Percentiles rank a stretch among this genome's conserved stretches.
phyloP scores from a whole-genome alignment of 1,284 basidiomycete genomes.

The Fistulinella cinereoalba region DNA sequence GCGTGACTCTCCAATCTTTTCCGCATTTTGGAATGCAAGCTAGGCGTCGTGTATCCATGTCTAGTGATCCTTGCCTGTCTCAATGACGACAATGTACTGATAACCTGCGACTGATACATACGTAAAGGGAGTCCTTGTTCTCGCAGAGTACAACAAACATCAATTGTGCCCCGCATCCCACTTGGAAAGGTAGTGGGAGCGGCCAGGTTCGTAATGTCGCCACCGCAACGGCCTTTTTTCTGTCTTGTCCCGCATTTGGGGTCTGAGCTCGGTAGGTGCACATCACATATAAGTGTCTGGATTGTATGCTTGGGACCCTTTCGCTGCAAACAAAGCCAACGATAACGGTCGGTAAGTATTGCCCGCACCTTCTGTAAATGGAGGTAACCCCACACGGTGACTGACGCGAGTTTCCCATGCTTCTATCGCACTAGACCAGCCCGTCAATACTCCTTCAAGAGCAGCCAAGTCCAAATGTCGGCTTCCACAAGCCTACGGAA shows the following conservation, averaged over 20 bases:
- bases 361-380: not conserved
- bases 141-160: not conserved
- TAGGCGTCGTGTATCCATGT: too few species aligned
- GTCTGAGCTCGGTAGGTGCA: conserved; percentile 12
- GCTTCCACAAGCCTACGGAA: conserved; percentile 31
- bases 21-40: too few species aligned
- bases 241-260: conserved; percentile 24
- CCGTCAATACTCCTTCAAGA: not conserved
- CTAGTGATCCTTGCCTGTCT: too few species aligned
- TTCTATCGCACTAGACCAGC: too few species aligned
- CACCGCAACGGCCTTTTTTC: conserved; percentile 17
- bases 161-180: conserved; percentile 20
- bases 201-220: conserved; percentile 12
- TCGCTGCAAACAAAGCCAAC: conserved; percentile 24
- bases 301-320: conserved; percentile 2
- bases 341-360: conserved; percentile 27
- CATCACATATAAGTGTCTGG: conserved; percentile 26
- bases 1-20: too few species aligned
- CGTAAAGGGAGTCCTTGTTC: conserved; percentile 11
- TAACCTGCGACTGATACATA: not conserved
- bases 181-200: too few species aligned
- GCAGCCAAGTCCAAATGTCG: conserved; percentile 19
- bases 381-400: conserved; percentile 2
- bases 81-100: not conserved
- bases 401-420: not conserved